Evolutionary conservation across 768 basidiomycete species (phyloP), one percentile per base, ranked within the genome.

Genomic region (Rhizopogon vinicolor): DNA sequence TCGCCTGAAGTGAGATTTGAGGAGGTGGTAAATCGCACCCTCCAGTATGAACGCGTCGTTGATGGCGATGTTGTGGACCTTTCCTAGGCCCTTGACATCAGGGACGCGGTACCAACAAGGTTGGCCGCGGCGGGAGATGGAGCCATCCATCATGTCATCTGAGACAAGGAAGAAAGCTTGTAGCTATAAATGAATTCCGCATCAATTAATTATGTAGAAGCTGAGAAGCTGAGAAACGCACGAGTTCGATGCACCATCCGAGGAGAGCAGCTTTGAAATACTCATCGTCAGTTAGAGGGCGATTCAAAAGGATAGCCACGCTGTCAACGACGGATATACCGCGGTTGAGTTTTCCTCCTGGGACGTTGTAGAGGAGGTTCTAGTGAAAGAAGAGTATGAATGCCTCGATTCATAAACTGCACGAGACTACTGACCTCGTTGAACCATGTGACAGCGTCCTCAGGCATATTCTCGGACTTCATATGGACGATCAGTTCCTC

Each of bases 11-110:
- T 98, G 83, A 56, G 80, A 81, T 74, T 91, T 94, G 66, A 98
- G 76, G 44, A 99, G 79, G 64, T 80, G 82, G 76, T 95, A 99
- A 69, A 99, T 97, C 25, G 94, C 88, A 7, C 83, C 86, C 69
- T 94, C 93, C 70, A 98, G 86, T 90, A 98, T 91, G 80, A 97
- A 93, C 1, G 91, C 76, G 68, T 98, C 96, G 77, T 98, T 98
- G 75, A 98, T 89, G 5, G 96, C 94, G 59, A 97, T 84, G 72
- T 86, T 85, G 35, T 49, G 48, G 8, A 49, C 48, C 4, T 49
- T 49, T 49, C 48, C 48, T 14, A 49, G 48, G 22, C 48, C 48
- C 44, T 86, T 86, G 58, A 70, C 65, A 14, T 74, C 75, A 54
- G 78, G 76, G 41, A 83, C 69, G 46, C 76, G 81, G 75, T 96